Evolutionary conservation across 108 stramenopile genomes (phyloP).

Genomic region (Schizochytrium sp.): DNA sequence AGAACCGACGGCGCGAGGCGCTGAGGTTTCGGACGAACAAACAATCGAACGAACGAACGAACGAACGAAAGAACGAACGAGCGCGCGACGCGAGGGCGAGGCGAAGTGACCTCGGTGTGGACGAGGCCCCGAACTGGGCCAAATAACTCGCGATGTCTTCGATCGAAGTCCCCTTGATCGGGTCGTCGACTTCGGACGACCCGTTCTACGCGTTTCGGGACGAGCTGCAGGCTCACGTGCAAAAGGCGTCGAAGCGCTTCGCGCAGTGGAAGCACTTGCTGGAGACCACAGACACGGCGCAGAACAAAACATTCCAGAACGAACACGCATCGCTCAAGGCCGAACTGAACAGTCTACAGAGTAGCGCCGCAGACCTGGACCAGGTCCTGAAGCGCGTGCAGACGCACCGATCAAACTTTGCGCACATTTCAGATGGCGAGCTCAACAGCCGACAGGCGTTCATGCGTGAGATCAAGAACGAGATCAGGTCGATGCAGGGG

Average conservation of each 20-base stretch:
- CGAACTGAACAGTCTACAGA: neutral
- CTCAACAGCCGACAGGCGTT: neutral
- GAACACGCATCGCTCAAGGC: neutral
- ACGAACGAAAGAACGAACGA: too few species aligned
- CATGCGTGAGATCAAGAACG: slow-evolving; percentile 10
- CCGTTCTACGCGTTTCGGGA: slow-evolving; percentile 16
- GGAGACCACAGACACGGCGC: neutral
- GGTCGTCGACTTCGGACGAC: neutral
- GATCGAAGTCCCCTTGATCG: neutral
- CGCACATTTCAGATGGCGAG: slow-evolving; percentile 9
- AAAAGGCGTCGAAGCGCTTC: neutral
- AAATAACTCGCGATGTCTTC: neutral
- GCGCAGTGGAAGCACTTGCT: neutral
- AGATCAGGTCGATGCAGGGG: neutral
- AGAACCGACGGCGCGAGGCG: too few species aligned
- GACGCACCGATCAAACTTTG: slow-evolving; percentile 13
- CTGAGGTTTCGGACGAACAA: too few species aligned
- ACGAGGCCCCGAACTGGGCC: too few species aligned
- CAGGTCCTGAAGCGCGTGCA: slow-evolving; percentile 10
- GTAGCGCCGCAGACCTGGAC: neutral
- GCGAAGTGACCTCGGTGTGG: too few species aligned
- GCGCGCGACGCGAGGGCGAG: too few species aligned
- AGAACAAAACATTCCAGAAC: neutral
- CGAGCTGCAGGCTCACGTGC: neutral
- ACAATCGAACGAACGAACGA: too few species aligned